These are phyloP conservation scores for Trichosanthes cucumerina DNA, from an alignment of 306 rosid genomes.

Conservation along the genomic window DNA sequence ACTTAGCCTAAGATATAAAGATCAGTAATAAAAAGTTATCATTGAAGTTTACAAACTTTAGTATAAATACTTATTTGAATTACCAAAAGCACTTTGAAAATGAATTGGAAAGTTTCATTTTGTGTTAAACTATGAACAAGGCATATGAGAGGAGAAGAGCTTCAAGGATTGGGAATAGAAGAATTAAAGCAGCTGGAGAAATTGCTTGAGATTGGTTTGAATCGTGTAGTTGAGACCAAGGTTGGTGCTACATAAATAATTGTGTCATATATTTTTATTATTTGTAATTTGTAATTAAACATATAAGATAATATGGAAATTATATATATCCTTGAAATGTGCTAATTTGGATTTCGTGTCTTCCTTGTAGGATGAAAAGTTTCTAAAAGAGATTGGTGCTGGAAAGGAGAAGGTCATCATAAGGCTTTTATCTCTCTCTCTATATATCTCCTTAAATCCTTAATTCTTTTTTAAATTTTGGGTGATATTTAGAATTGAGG, in stretches of 20 bases:
- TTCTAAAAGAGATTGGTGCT: slow-evolving; percentile 14
- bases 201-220: slow-evolving; percentile 8
- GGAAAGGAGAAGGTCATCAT: slow-evolving; percentile 25
- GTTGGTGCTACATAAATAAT: background rate
- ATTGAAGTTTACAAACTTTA: background rate
- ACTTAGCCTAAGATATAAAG: background rate
- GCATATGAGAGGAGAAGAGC: slow-evolving; percentile 15
- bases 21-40: background rate
- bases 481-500: background rate
- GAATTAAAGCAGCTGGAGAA: slow-evolving; percentile 8
- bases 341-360: background rate
- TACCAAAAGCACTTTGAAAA: background rate
- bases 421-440: background rate
- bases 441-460: background rate
- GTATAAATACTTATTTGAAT: background rate
- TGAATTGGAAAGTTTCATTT: background rate
- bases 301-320: background rate
- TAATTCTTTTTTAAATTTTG: background rate
- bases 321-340: background rate
- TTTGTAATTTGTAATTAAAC: background rate
- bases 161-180: slow-evolving; percentile 6
- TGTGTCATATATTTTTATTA: background rate
- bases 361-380: slow-evolving; percentile 15
- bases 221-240: slow-evolving; percentile 3
- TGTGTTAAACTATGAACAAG: slow-evolving; percentile 8